Percentiles rank a stretch among this genome's conserved stretches.
phyloP scores from a whole-genome alignment of 2,329 filamentous ascomycete genomes.

The Chaetomium strumarium region DNA sequence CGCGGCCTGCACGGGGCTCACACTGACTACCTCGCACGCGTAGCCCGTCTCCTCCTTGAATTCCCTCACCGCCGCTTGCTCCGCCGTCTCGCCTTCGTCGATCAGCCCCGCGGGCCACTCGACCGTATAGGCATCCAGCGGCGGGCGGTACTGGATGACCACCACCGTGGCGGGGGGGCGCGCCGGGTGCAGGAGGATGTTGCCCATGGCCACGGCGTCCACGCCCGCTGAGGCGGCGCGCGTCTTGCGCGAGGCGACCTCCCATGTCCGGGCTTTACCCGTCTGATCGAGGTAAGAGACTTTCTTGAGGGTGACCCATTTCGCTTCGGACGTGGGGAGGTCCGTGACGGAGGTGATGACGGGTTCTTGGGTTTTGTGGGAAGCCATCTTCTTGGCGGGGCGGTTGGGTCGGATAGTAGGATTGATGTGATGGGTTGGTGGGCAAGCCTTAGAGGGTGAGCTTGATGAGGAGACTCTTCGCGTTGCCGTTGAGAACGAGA shows the following conservation, averaged over 20 bases:
- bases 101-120: conserved; percentile 50
- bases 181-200: conserved; percentile 46
- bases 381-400: conserved; percentile 31
- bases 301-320: conserved; percentile 51
- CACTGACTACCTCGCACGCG: conserved; percentile 42
- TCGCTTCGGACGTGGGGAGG: conserved; percentile 45
- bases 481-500: neutral
- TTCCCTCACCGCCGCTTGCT: conserved; percentile 47
- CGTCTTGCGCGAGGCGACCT: conserved; percentile 54
- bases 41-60: conserved; percentile 52
- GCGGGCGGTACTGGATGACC: conserved; percentile 48
- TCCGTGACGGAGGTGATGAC: conserved; percentile 42
- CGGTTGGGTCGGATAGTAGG: neutral
- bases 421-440: neutral
- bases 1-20: conserved; percentile 49
- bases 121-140: conserved; percentile 46
- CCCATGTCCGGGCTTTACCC: conserved; percentile 51
- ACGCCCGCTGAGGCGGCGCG: conserved; percentile 43
- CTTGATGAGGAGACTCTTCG: neutral
- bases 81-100: conserved; percentile 46
- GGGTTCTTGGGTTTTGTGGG: conserved; percentile 37
- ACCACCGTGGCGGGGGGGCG: conserved; percentile 41
- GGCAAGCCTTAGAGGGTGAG: neutral
- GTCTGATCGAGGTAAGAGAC: conserved; percentile 53
- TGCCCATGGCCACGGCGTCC: conserved; percentile 58